Base-by-base conservation (phyloP, 495 filamentous ascomycete genomes). In the Neurospora sp. region DNA sequence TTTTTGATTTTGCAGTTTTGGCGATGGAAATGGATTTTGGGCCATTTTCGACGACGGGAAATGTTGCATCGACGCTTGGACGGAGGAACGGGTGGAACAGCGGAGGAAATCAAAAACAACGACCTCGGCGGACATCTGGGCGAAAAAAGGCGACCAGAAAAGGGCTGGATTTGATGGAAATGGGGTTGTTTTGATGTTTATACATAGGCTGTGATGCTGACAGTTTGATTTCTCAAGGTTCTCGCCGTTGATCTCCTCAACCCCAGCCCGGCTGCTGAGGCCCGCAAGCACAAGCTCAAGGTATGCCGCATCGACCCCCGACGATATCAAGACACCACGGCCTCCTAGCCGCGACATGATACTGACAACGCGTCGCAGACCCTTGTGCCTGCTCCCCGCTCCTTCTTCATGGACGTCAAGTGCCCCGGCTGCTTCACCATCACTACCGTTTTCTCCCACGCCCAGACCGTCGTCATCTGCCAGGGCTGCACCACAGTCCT, bases 331-430 rank as follows among this genome's bases (percentile, higher is more conserved):
- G 40, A 71, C 18, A 44, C 40, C 12, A 35, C 31, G 39, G 31
- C 39, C 48, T 31, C 22, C 9, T 38, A 27, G 16, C 70, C 12
- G 20, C 35, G 14, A 65, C 12, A 65, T 75, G 74, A 73, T 75
- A 68, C 76, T 83, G 74, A 81, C 73, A 68, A 9, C 37, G 39
- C 53, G 72, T 14, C 53, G 73, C 77, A 98, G 96, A 92, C 88
- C 71, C 91, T 99, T 80, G 96, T 99, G 80, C 96, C 96, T 78
- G 91, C 89, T 73, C 96, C 96, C 75, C 93, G 96, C 79, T 97
- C 94, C 78, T 99, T 98, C 91, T 99, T 99, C 90, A 99, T 99
- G 96, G 96, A 99, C 80, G 96, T 99, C 86, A 99, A 98, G 89
- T 99, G 96, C 91, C 96, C 95, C 81, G 96, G 96, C 81, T 99